Evolutionary conservation across 805 yeast species (phyloP), one percentile per base, ranked within the genome.

Genomic region (Candida insectorum): DNA sequence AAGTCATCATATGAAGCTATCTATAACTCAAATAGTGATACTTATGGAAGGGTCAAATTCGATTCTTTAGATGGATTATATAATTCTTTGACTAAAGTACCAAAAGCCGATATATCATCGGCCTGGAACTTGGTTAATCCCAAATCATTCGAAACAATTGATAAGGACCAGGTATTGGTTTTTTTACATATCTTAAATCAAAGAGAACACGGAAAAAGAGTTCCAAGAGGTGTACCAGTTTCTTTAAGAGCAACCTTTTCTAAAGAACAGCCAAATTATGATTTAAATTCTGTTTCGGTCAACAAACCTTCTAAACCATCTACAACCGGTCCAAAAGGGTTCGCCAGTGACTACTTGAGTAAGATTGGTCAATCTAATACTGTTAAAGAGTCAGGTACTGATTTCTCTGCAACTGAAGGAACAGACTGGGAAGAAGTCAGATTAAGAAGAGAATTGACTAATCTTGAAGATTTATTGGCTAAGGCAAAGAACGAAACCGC

Each of bases 111-210:
- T 56, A 71, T 88, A 5, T 76, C 88, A 18, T 81, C 85, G 30
- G 95, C 96, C 2, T 93, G 98, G 97, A 87, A 86, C 56, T 65
- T 93, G 38, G 95, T 93, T 34, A 93, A 93, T 52, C 97, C 98
- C 8, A 83, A 85, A 51, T 79, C 83, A 35, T 77, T 79, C 33
- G 86, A 81, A 50, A 82, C 95, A 7, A 88, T 93, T 41, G 97
- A 89, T 58, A 88, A 84, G 49, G 97, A 93, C 60, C 97, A 94
- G 56, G 79, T 88, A 16, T 61, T 88, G 40, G 95, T 86, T 24
- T 88, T 85, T 48, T 69, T 93, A 41, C 98, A 93, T 60, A 86
- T 89, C 44, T 70, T 93, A 48, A 88, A 89, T 59, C 96, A 91
- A 58, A 75, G 96, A 45, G 85, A 85, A 49, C 78, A 82, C 38